Percentiles rank a stretch among this genome's conserved stretches.
phyloP scores from a whole-genome alignment of 352 stramenopile genomes.

The Phytophthora crassamura region DNA sequence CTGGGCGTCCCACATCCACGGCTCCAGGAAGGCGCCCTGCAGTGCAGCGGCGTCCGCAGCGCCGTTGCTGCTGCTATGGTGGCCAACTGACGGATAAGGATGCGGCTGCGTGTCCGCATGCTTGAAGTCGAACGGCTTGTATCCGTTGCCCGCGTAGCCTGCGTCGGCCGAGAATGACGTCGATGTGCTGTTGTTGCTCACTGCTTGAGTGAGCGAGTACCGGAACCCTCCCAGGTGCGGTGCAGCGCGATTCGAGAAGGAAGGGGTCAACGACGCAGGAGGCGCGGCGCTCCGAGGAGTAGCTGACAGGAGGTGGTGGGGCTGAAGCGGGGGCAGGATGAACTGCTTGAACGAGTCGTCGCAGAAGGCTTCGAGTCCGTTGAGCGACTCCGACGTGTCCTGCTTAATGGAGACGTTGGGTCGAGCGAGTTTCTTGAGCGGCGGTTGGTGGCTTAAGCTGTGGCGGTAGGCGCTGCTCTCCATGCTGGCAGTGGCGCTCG shows the following conservation, averaged over 20 bases:
- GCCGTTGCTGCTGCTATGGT: conserved; percentile 17
- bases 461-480: conserved; percentile 35
- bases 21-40: conserved; percentile 62
- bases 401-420: conserved; percentile 27
- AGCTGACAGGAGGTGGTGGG: conserved; percentile 43
- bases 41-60: conserved; percentile 42
- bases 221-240: conserved; percentile 42
- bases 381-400: conserved; percentile 27
- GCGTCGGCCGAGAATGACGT: conserved; percentile 12
- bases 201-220: conserved; percentile 23
- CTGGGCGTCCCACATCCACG: conserved; percentile 70
- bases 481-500: conserved; percentile 29
- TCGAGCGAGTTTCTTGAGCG: conserved; percentile 63
- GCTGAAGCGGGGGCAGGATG: conserved; percentile 53
- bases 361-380: conserved; percentile 60
- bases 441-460: conserved; percentile 51
- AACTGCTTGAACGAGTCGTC: conserved; percentile 59
- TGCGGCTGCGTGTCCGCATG: conserved; percentile 40
- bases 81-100: conserved; percentile 31
- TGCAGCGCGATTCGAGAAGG: conserved; percentile 27
- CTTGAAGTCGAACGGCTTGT: conserved; percentile 39
- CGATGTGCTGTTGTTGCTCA: conserved; percentile 19
- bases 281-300: conserved; percentile 31
- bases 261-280: conserved; percentile 9
- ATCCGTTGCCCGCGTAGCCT: conserved; percentile 14